A percentile compares a stretch with the other conserved stretches of the same genome.
These are phyloP conservation scores for Fomitopsis palustris DNA, from an alignment of 1,284 basidiomycete species.

Conservation along the genomic window DNA sequence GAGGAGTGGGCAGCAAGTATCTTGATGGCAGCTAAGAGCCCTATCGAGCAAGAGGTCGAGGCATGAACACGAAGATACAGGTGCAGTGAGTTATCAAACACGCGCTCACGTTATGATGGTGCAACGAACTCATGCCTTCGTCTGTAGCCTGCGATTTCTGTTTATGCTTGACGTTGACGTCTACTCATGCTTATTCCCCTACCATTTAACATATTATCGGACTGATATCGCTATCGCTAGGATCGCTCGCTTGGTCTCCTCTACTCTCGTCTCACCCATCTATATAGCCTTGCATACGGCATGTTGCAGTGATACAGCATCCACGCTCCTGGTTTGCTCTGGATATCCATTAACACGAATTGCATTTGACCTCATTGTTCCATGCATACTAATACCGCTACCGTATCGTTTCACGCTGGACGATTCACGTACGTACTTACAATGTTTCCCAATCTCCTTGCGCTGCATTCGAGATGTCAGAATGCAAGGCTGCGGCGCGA, in stretches of 20 bases:
- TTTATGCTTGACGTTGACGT: slow-evolving; percentile 1
- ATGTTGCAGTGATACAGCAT: not conserved
- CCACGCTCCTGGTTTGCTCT: not conserved
- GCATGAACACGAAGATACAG: not conserved
- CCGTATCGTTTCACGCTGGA: not conserved
- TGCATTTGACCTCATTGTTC: not conserved
- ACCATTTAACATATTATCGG: not conserved
- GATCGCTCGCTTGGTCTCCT: not conserved
- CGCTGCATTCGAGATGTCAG: not conserved
- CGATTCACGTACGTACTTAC: not conserved
- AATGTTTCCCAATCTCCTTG: not conserved
- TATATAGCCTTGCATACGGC: not conserved
- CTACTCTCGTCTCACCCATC: not conserved
- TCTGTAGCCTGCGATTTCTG: not conserved
- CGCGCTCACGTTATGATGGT: not conserved
- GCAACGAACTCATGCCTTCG: not conserved
- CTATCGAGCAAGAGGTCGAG: not conserved
- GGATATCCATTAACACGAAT: not conserved
- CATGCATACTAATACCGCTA: not conserved
- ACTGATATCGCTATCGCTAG: slow-evolving; percentile 1
- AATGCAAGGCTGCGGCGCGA: not conserved
- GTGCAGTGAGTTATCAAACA: not conserved
- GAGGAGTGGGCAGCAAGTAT: slow-evolving; percentile 64
- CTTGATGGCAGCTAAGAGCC: slow-evolving; percentile 45
- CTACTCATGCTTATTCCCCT: not conserved